phyloP scores from a whole-genome alignment of 176 grass and related monocot genomes.

The sorghum (Sorghum bicolor) region DNA sequence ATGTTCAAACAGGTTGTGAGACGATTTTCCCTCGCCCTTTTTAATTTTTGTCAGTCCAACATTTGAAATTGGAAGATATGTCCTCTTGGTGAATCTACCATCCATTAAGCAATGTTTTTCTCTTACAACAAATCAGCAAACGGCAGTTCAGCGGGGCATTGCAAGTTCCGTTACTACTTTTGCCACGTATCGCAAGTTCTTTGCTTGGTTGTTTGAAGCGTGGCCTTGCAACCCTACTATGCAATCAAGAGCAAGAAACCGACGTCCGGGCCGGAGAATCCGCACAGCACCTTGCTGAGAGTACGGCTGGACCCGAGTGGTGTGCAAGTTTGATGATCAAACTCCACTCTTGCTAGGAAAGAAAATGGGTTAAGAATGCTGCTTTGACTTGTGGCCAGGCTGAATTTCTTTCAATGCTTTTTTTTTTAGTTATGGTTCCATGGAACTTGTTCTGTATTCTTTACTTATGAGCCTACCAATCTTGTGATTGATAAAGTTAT shows the following conservation, averaged over 20 bases:
- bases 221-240: too few species aligned
- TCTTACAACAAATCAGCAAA: too few species aligned
- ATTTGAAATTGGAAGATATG: background rate
- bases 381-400: background rate
- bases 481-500: background rate
- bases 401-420: background rate
- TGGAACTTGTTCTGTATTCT: background rate
- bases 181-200: background rate
- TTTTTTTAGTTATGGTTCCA: background rate
- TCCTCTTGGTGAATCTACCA: background rate
- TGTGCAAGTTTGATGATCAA: background rate
- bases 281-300: too few species aligned
- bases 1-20: background rate
- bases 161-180: background rate
- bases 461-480: too few species aligned
- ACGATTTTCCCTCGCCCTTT: background rate
- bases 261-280: too few species aligned
- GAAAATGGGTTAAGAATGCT: background rate
- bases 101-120: too few species aligned
- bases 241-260: background rate
- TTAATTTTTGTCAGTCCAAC: background rate
- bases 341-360: background rate
- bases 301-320: background rate
- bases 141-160: background rate
- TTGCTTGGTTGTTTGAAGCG: background rate